These are phyloP conservation scores for Trichophyton mentagrophytes DNA, from an alignment of 2,329 filamentous ascomycete species.

Conservation along the genomic window DNA sequence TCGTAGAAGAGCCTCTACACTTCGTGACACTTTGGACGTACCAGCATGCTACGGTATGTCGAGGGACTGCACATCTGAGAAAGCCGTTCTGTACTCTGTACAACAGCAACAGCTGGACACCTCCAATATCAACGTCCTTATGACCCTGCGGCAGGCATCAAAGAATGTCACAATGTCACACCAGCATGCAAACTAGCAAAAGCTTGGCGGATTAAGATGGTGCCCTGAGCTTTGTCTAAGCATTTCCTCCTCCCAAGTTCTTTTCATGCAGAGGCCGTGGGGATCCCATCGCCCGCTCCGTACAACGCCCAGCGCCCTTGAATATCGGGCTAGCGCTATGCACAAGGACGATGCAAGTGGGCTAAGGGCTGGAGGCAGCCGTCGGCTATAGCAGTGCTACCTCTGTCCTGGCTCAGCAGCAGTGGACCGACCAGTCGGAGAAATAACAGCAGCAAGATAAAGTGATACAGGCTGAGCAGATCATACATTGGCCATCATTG, in stretches of 20 bases:
- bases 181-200: background rate
- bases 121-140: background rate
- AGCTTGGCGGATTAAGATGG: constrained; percentile 1
- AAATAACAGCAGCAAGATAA: background rate
- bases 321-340: background rate
- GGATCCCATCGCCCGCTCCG: background rate
- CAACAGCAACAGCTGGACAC: background rate
- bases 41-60: background rate
- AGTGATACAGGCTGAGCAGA: constrained; percentile 1
- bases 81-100: background rate
- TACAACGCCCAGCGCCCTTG: background rate
- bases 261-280: background rate
- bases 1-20: background rate
- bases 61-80: background rate
- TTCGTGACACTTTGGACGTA: background rate
- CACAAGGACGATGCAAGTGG: background rate
- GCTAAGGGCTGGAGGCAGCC: background rate
- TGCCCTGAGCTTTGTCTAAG: background rate
- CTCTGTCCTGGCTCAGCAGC: background rate
- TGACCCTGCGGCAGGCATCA: background rate
- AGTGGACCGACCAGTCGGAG: background rate
- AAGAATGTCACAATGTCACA: background rate
- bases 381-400: background rate
- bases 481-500: background rate
- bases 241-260: background rate